phyloP scores from a whole-genome alignment of 129 eudicot genomes.

The Gnaphalium uliginosum region DNA sequence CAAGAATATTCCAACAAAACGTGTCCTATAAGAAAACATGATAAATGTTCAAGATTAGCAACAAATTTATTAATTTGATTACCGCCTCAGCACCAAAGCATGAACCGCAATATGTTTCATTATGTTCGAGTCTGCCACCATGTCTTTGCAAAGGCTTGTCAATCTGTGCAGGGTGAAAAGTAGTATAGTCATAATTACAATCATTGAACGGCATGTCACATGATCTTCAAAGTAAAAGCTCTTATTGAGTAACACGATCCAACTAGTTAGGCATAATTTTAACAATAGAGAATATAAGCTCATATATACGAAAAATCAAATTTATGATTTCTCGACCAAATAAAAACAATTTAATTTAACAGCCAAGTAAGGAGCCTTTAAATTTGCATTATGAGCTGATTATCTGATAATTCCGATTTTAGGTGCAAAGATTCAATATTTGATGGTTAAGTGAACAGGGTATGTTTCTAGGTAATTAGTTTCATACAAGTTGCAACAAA shows the following conservation, averaged over 20 bases:
- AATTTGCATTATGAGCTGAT: not conserved
- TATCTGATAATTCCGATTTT: not conserved
- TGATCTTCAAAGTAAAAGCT: slow-evolving; percentile 8
- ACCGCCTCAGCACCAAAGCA: slow-evolving; percentile 98
- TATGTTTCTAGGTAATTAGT: not conserved
- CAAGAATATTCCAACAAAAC: slow-evolving; percentile 13
- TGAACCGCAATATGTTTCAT: slow-evolving; percentile 95
- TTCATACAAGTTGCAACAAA: not conserved
- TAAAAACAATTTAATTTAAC: not conserved
- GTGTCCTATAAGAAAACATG: not conserved
- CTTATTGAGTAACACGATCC: slow-evolving; percentile 6
- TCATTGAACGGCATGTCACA: slow-evolving; percentile 17
- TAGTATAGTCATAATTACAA: not conserved
- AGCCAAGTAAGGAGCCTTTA: not conserved
- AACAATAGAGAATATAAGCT: slow-evolving; percentile 1
- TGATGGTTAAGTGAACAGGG: not conserved
- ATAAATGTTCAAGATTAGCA: not conserved
- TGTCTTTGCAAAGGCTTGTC: slow-evolving; percentile 95
- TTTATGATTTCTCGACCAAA: not conserved
- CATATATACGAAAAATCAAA: not conserved
- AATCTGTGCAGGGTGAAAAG: slow-evolving; percentile 44
- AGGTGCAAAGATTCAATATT: not conserved
- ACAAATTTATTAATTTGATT: slow-evolving; percentile 6
- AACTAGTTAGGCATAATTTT: slow-evolving; percentile 13
- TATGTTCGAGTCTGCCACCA: slow-evolving; percentile 95